Percentiles rank a stretch among this genome's conserved stretches.
These are phyloP conservation scores for Puya raimondii DNA, from an alignment of 176 grass and related monocot species.

Conservation along the genomic window DNA sequence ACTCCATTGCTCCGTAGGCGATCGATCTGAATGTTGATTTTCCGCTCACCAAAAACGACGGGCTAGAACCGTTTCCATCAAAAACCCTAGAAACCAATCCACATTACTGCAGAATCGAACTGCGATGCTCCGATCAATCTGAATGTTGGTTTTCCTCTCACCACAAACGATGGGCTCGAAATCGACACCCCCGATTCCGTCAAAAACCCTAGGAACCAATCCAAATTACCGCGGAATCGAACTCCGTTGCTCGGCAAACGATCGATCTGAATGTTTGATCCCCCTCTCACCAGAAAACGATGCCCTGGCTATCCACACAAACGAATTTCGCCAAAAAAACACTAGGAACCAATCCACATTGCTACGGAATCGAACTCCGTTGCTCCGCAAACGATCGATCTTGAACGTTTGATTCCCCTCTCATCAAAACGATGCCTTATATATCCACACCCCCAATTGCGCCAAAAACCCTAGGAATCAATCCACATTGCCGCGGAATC, in stretches of 20 bases:
- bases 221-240: constrained; percentile 1
- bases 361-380: background rate
- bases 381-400: background rate
- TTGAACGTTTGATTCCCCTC: background rate
- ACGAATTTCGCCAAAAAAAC: background rate
- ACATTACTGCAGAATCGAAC: background rate
- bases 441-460: background rate
- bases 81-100: background rate
- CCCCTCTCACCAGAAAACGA: background rate
- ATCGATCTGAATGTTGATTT: too few species aligned
- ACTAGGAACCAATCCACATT: constrained; percentile 7
- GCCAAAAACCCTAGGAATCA: background rate
- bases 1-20: background rate
- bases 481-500: constrained; percentile 1
- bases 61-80: background rate
- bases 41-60: background rate
- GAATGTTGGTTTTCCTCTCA: too few species aligned
- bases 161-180: background rate
- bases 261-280: background rate
- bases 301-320: background rate
- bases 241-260: too few species aligned
- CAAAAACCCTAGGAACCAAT: background rate
- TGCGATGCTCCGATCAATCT: background rate
- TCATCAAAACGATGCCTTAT: background rate
- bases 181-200: background rate